phyloP scores from a whole-genome alignment of 352 stramenopile species.

The Phytophthora vignae region DNA sequence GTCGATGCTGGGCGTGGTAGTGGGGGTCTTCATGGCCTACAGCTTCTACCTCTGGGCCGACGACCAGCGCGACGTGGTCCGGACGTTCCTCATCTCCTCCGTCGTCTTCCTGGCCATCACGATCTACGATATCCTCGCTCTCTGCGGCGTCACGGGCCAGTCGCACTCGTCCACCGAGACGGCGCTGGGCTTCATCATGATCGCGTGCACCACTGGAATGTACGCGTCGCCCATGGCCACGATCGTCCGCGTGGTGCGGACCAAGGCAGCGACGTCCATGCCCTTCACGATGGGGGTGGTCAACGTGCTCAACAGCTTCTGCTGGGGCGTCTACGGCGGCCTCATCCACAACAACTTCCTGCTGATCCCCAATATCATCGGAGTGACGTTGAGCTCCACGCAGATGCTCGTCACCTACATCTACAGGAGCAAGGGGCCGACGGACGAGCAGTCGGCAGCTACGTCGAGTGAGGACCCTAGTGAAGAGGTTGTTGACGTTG shows the following conservation, averaged over 20 bases:
- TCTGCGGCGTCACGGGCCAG: slow-evolving; percentile 32
- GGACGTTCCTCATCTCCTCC: slow-evolving; percentile 11
- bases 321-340: slow-evolving; percentile 26
- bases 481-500: slow-evolving; percentile 3
- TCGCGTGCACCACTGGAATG: slow-evolving; percentile 50
- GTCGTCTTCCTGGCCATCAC: slow-evolving; percentile 26
- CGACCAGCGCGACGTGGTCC: slow-evolving; percentile 12
- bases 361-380: slow-evolving; percentile 44
- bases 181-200: slow-evolving; percentile 49
- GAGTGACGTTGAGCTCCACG: slow-evolving; percentile 34
- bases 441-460: slow-evolving; percentile 18
- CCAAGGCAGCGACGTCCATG: slow-evolving; percentile 33
- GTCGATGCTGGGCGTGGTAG: slow-evolving; percentile 30
- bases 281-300: slow-evolving; percentile 34
- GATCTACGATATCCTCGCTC: slow-evolving; percentile 39
- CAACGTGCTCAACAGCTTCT: slow-evolving; percentile 35
- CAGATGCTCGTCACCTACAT: slow-evolving; percentile 56
- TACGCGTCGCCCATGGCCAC: slow-evolving; percentile 66
- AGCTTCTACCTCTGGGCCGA: slow-evolving; percentile 30
- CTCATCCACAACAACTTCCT: slow-evolving; percentile 41
- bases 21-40: slow-evolving; percentile 20
- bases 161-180: slow-evolving; percentile 30
- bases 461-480: slow-evolving; percentile 11
- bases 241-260: slow-evolving; percentile 40
- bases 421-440: slow-evolving; percentile 38